phyloP scores from a whole-genome alignment of 768 basidiomycete genomes.

The Saitozyma podzolica region DNA sequence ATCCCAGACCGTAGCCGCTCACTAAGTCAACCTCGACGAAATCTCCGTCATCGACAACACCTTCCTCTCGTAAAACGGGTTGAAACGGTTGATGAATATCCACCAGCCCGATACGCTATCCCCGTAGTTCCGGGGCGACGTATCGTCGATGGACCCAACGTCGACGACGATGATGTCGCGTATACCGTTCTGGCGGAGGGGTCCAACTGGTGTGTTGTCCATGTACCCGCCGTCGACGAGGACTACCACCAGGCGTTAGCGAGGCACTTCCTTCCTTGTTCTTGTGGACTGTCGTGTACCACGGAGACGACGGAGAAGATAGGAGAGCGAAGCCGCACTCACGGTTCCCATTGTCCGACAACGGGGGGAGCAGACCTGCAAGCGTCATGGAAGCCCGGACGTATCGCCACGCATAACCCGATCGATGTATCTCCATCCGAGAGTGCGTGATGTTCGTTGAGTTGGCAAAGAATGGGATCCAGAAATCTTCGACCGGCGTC shows the following conservation, averaged over 20 bases:
- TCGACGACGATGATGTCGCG: slow-evolving; percentile 88
- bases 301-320: background rate
- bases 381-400: slow-evolving; percentile 95
- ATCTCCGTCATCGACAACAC: slow-evolving; percentile 52
- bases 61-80: slow-evolving; percentile 49
- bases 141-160: slow-evolving; percentile 92
- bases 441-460: slow-evolving; percentile 96
- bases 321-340: slow-evolving; percentile 2
- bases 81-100: slow-evolving; percentile 72
- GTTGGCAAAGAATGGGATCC: slow-evolving; percentile 97
- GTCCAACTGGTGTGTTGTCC: slow-evolving; percentile 65
- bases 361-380: slow-evolving; percentile 88
- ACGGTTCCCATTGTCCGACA: slow-evolving; percentile 84
- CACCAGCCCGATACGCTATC: slow-evolving; percentile 96
- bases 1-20: slow-evolving; percentile 49
- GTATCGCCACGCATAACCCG: slow-evolving; percentile 88
- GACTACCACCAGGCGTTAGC: slow-evolving; percentile 22
- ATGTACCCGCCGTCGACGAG: slow-evolving; percentile 55
- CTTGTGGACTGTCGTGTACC: no score
- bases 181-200: slow-evolving; percentile 90
- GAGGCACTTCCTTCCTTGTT: background rate
- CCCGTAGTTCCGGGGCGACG: slow-evolving; percentile 89
- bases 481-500: slow-evolving; percentile 67
- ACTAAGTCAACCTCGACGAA: slow-evolving; percentile 83
- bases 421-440: slow-evolving; percentile 94